These are phyloP conservation scores for Psidium guajava DNA, from an alignment of 345 rosid genomes.

Conservation along the genomic window DNA sequence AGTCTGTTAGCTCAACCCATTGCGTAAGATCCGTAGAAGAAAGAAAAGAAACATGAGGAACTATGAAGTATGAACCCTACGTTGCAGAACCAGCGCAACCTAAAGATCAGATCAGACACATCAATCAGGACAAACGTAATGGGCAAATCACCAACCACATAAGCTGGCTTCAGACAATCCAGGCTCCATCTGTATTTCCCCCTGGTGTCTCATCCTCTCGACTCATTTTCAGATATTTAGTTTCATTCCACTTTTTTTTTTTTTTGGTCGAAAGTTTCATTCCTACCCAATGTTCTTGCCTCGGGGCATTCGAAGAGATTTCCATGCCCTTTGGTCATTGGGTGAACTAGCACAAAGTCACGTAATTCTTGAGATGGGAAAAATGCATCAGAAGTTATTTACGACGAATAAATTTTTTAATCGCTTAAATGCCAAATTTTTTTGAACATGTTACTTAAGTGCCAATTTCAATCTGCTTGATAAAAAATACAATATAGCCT, in stretches of 20 bases:
- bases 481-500: too few relatives aligned
- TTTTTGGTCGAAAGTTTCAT: too few relatives aligned
- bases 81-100: neutral
- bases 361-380: too few relatives aligned
- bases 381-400: too few relatives aligned
- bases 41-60: neutral
- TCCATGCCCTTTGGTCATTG: neutral
- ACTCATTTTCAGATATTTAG: neutral
- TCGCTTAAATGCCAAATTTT: too few relatives aligned
- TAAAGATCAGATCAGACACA: neutral
- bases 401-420: too few relatives aligned
- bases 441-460: too few relatives aligned
- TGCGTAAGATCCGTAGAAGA: neutral
- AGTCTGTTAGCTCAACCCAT: neutral
- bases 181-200: neutral
- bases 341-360: too few relatives aligned
- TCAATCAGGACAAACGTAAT: neutral
- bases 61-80: neutral
- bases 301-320: neutral
- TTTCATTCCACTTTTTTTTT: neutral
- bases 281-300: neutral
- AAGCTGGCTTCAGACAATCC: neutral
- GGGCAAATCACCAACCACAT: neutral
- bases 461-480: too few relatives aligned
- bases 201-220: neutral